phyloP scores from a whole-genome alignment of 73 alveolate genomes.

The Paramecium bursaria region DNA sequence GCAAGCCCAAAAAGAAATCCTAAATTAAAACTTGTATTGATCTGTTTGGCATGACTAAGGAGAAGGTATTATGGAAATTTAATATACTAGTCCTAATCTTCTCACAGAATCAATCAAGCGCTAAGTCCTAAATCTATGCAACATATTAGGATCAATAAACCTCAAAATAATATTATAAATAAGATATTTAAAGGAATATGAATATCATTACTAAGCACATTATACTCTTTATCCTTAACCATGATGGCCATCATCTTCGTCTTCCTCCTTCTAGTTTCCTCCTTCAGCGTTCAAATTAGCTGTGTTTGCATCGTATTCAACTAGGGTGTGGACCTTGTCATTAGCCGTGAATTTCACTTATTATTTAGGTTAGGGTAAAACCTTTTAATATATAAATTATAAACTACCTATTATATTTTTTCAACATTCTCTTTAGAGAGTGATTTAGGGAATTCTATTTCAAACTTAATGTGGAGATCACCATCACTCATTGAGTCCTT shows the following conservation, averaged over 20 bases:
- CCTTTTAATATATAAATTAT: slow-evolving; percentile 1
- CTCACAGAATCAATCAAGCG: too few species aligned
- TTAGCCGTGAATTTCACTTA: slow-evolving; percentile 55
- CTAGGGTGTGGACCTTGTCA: slow-evolving; percentile 22
- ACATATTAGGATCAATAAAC: too few species aligned
- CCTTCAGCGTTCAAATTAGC: slow-evolving; percentile 68
- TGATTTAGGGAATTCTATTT: slow-evolving; percentile 23
- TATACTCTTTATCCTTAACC: slow-evolving; percentile 63
- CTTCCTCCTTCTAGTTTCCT: slow-evolving; percentile 64
- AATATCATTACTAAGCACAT: slow-evolving; percentile 69
- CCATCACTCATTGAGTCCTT: slow-evolving; percentile 71
- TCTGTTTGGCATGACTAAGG: too few species aligned
- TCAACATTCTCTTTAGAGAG: not conserved
- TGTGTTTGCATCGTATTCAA: slow-evolving; percentile 43
- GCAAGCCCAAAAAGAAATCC: too few species aligned
- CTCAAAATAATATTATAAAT: too few species aligned
- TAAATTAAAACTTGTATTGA: too few species aligned
- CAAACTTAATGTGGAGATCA: slow-evolving; percentile 57
- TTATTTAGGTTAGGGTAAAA: slow-evolving; percentile 47
- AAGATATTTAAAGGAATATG: slow-evolving; percentile 9
- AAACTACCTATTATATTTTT: slow-evolving; percentile 16
- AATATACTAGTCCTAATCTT: too few species aligned
- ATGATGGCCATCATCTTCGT: slow-evolving; percentile 62
- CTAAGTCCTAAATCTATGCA: too few species aligned
- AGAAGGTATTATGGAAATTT: too few species aligned